Evolutionary conservation across 495 filamentous ascomycete genomes (phyloP), one percentile per base, ranked within the genome.

Genomic region (Penicillium desertorum): DNA sequence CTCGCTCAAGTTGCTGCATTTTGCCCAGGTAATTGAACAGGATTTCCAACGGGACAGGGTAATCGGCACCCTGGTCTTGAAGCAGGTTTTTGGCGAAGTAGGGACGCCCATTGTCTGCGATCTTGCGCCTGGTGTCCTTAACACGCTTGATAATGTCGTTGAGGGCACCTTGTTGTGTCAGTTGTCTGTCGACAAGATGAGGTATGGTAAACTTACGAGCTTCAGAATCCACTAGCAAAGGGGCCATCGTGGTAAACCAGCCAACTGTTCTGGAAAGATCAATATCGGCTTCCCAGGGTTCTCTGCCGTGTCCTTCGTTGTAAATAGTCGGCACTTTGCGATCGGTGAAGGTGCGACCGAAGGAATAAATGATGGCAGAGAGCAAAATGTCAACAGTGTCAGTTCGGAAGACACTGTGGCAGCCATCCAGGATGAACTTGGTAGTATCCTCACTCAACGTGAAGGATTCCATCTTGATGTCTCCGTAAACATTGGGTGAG

Each of bases 1-100:
- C 71, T 2, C 80, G 75, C 64, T 86, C 83, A 4, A 86, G 67
- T 48, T 84, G 80, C 54, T 86, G 84, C 36, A 82, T 69, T 11
- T 77, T 73, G 3, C 85, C 87, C 29, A 84, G 77, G 61, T 89
- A 89, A 59, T 86, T 88, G 67, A 90, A 87, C 4, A 86, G 74
- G 32, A 90, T 80, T 71, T 91, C 88, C 45, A 89, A 71, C 1
- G 86, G 86, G 64, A 80, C 79, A 22, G 69, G 63, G 32, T 82
- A 81, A 11, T 70, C 69, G 25, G 74, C 56, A 44, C 74, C 76
- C 6, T 67, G 53, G 14, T 76, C 61, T 11, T 78, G 70, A 22
- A 84, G 74, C 27, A 85, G 73, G 14, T 77, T 78, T 47, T 73
- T 73, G 0, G 81, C 74, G 44, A 82, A 82, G 66, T 79, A 79